These are phyloP conservation scores for Zanthoxylum bungeanum DNA, from an alignment of 345 rosid species.

Conservation along the genomic window DNA sequence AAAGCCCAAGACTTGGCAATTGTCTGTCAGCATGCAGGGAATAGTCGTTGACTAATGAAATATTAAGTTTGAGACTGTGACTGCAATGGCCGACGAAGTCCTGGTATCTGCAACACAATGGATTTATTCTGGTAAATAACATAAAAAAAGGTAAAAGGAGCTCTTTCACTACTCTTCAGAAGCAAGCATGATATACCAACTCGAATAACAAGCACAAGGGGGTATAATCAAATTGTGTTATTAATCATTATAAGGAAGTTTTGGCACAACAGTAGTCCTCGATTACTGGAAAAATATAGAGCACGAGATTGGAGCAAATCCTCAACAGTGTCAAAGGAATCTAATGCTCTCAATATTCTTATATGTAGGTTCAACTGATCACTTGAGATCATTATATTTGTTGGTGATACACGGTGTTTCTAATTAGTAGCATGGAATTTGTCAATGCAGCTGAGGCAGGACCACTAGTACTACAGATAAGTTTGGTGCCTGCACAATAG, in stretches of 20 bases:
- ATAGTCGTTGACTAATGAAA: not conserved
- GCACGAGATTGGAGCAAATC: not conserved
- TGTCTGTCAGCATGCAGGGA: not conserved
- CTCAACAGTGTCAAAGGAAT: not conserved
- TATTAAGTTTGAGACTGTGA: constrained; percentile 4
- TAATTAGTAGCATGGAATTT: not conserved
- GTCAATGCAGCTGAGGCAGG: not conserved
- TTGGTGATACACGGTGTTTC: not conserved
- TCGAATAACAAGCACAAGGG: not conserved
- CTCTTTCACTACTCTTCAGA: not conserved
- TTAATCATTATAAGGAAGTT: no score
- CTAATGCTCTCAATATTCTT: not conserved
- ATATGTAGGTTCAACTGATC: no score
- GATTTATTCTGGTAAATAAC: no score
- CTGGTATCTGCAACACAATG: constrained; percentile 46
- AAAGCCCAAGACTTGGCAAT: not conserved
- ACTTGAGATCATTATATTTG: not conserved
- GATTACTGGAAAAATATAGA: not conserved
- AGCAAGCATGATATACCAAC: not conserved
- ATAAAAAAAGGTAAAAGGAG: not conserved
- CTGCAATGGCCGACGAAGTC: constrained; percentile 30
- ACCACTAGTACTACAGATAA: not conserved
- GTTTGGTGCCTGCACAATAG: not conserved
- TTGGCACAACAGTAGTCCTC: not conserved
- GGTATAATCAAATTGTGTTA: not conserved